A percentile compares a stretch with the other conserved stretches of the same genome.
These are phyloP conservation scores for Flaveria linearis DNA, from an alignment of 129 eudicot genomes.

Conservation along the genomic window DNA sequence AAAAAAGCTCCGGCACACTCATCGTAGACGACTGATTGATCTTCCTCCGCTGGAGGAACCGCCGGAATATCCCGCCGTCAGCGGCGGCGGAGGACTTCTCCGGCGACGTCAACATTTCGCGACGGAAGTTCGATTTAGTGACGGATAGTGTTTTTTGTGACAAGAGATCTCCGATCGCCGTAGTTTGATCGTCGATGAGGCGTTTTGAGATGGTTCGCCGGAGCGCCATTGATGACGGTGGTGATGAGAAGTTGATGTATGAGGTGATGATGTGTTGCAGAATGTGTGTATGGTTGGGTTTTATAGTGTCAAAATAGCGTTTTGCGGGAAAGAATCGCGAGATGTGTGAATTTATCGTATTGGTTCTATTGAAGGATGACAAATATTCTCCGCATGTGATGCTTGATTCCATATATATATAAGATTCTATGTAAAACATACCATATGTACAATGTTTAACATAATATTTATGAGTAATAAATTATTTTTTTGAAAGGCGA, in stretches of 20 bases:
- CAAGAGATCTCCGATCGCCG: slow-evolving; percentile 16
- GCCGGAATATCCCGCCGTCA: slow-evolving; percentile 45
- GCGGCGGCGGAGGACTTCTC: slow-evolving; percentile 10
- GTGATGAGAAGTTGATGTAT: neutral
- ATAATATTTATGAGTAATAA: neutral
- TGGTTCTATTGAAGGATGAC: neutral
- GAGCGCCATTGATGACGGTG: slow-evolving; percentile 57
- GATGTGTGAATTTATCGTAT: slow-evolving; percentile 17
- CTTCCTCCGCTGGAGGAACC: slow-evolving; percentile 50
- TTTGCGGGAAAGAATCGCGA: slow-evolving; percentile 15
- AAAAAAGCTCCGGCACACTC: slow-evolving; percentile 45
- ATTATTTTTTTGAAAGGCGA: too few relatives aligned
- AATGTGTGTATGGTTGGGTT: slow-evolving; percentile 17
- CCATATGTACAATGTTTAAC: neutral
- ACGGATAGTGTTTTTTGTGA: slow-evolving; percentile 23
- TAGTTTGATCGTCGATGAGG: slow-evolving; percentile 29
- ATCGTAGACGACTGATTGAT: slow-evolving; percentile 41
- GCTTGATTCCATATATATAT: slow-evolving; percentile 11
- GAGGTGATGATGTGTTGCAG: slow-evolving; percentile 9
- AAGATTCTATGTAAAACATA: neutral
- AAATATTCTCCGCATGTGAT: slow-evolving; percentile 16
- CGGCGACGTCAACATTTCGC: slow-evolving; percentile 35
- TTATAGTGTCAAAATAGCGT: slow-evolving; percentile 18
- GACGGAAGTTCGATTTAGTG: slow-evolving; percentile 32
- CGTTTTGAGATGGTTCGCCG: slow-evolving; percentile 57